Evolutionary conservation across 352 stramenopile species (phyloP).

Genomic region (Phytophthora hybrid): DNA sequence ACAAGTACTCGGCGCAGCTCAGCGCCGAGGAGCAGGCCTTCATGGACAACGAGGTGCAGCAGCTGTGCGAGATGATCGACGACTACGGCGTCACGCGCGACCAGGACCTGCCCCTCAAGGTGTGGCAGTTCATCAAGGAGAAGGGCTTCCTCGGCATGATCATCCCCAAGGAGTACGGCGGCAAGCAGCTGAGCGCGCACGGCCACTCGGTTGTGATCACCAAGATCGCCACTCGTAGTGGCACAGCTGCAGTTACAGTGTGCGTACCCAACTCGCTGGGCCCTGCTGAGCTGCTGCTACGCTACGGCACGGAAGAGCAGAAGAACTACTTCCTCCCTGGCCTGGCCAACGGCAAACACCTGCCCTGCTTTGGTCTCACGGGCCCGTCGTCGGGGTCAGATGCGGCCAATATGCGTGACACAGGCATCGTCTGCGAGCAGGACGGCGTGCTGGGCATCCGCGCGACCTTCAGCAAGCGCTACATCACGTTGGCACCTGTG

Average conservation of each 20-base stretch:
- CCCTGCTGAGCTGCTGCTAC: conserved; percentile 95
- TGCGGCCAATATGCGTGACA: conserved; percentile 95
- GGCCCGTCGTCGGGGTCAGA: conserved; percentile 96
- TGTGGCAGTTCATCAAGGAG: conserved; percentile 97
- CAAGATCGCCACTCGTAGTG: conserved; percentile 94
- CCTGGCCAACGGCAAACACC: conserved; percentile 94
- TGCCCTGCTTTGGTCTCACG: conserved; percentile 98
- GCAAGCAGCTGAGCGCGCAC: conserved; percentile 90
- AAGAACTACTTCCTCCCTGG: conserved; percentile 96
- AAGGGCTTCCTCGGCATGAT: conserved; percentile 98
- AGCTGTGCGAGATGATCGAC: conserved; percentile 96
- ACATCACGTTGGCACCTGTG: conserved; percentile 98
- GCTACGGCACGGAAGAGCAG: conserved; percentile 96
- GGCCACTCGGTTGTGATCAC: conserved; percentile 93
- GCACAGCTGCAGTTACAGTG: conserved; percentile 93
- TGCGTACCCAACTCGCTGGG: conserved; percentile 98
- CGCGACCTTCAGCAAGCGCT: conserved; percentile 98
- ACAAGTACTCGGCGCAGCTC: conserved; percentile 95
- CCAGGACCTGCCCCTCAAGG: conserved; percentile 93
- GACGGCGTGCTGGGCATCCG: conserved; percentile 96
- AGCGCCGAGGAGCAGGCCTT: conserved; percentile 94
- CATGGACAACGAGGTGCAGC: conserved; percentile 96
- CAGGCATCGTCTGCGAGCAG: conserved; percentile 93
- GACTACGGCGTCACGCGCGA: conserved; percentile 94
- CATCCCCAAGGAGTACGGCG: conserved; percentile 97